Evolutionary conservation across 768 basidiomycete genomes (phyloP), one percentile per base, ranked within the genome.

Genomic region (Termitomyces sp.): DNA sequence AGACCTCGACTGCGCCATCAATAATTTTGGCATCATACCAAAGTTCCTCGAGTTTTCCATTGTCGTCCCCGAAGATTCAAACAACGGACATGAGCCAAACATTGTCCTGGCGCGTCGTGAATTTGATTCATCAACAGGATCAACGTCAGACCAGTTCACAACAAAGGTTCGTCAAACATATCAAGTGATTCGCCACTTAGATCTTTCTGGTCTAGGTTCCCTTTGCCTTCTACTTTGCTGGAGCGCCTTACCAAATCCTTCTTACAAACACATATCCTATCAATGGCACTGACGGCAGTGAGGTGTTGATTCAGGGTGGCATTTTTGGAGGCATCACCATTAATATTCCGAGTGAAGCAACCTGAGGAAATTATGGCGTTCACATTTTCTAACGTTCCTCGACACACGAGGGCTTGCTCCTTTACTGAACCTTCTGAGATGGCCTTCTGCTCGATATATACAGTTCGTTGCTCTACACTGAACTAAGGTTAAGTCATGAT

Each of bases 51-150:
- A 64, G 45, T 62, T 60, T 34, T 53, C 47, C 4, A 58, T 63
- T 7, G 20, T 51, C 18, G 59, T 63, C 39, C 57, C 48, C 12
- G 48, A 11, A 0, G 22, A 39, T 1, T 33, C 36, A 3, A 63
- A 63, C 56, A 63, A 60, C 15, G 62, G 62, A 24, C 54, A 63
- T 30, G 59, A 63, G 41, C 57, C 53, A 13, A 13, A 31, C 20
- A 58, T 63, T 44, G 49, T 63, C 11, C 62, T 63, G 12, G 62
- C 62, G 4, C 62, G 62, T 37, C 62, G 49, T 15, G 37, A 51
- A 8, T 58, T 57, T 22, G 13, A 36, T 13, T 9, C 18, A 6
- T 15, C 54, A 9, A 39, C 49, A 15, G 58, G 55, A 16, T 49
- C 48, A 12, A 60, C 54, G 4, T 55, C 53, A 9, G 59, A 60